Conservation (phyloP, 2,329 filamentous ascomycete species). For the Sporothrix globosa region DNA sequence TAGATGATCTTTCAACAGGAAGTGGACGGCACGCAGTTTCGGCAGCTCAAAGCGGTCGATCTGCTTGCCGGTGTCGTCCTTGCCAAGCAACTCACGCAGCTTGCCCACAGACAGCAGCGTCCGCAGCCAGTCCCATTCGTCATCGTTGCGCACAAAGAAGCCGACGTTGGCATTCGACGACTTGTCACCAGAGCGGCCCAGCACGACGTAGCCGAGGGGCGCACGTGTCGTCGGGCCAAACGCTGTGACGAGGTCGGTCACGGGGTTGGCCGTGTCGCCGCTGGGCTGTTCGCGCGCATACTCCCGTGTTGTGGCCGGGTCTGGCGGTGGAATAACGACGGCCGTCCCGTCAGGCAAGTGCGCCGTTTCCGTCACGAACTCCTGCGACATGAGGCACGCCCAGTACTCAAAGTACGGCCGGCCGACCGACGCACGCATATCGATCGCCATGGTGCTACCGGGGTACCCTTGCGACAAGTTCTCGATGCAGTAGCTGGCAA, state of each 20-base stretch:
- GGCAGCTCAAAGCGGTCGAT: slow-evolving; percentile 54
- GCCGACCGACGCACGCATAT: slow-evolving; percentile 36
- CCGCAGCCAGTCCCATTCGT: slow-evolving; percentile 54
- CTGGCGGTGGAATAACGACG: slow-evolving; percentile 36
- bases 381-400: slow-evolving; percentile 37
- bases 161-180: slow-evolving; percentile 51
- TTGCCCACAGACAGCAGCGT: slow-evolving; percentile 47
- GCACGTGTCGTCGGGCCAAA: slow-evolving; percentile 35
- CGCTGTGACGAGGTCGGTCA: slow-evolving; percentile 29
- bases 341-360: slow-evolving; percentile 31
- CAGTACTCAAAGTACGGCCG: slow-evolving; percentile 37
- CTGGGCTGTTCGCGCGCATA: slow-evolving; percentile 33
- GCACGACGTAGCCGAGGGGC: slow-evolving; percentile 42
- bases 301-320: slow-evolving; percentile 35
- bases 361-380: slow-evolving; percentile 35
- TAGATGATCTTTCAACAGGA: slow-evolving; percentile 39
- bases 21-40: slow-evolving; percentile 41
- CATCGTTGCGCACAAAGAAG: slow-evolving; percentile 49
- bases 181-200: slow-evolving; percentile 49
- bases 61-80: slow-evolving; percentile 44
- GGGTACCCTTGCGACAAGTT: slow-evolving; percentile 37
- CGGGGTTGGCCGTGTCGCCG: slow-evolving; percentile 33
- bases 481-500: slow-evolving; percentile 37
- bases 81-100: slow-evolving; percentile 46
- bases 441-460: slow-evolving; percentile 36